Base-by-base conservation (phyloP, 2,329 filamentous ascomycete species). In the Capronia epimyces region DNA sequence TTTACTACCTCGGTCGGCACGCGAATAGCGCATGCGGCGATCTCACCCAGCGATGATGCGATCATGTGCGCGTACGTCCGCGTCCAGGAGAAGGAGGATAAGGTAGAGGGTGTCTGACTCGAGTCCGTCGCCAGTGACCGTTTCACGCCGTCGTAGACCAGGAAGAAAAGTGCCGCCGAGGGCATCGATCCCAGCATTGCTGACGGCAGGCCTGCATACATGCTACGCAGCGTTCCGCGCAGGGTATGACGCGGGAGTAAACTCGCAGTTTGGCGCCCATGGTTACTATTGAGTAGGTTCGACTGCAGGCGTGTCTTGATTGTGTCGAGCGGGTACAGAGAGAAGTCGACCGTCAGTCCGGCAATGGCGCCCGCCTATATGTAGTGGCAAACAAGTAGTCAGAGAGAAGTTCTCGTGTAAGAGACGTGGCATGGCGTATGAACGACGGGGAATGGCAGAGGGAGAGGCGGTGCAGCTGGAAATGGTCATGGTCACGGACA, bases 1-100 rank as follows among this genome's bases (percentile, higher is more conserved):
- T 98, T 98, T 63, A 98, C 80, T 3, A 98, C 93, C 67, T 98
- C 93, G 0, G 90, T 97, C 7, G 93, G 93, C 16, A 98, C 93
- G 48, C 93, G 78, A 5, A 98, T 83, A 1, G 89, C 83, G 69
- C 93, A 98, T 0, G 93, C 94, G 2, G 91, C 89, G 1, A 97
- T 77, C 70, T 98, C 93, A 46, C 93, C 94, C 40, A 90, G 66
- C 39, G 82, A 87, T 1, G 90, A 93, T 1, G 93, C 90, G 1
- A 84, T 65, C 82, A 96, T 96, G 71, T 96, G 90, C 31, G 78
- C 58, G 58, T 69, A 63, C 66, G 66, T 15, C 52, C 66, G 71
- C 61, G 54, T 62, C 55, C 48, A 58, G 49, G 47, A 66, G 57
- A 56, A 65, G 29, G 29, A 32, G 29, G 29, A 32, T 6, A 12